Base-by-base conservation (phyloP, 2,329 filamentous ascomycete species). In the Xylariaceae sp. region DNA sequence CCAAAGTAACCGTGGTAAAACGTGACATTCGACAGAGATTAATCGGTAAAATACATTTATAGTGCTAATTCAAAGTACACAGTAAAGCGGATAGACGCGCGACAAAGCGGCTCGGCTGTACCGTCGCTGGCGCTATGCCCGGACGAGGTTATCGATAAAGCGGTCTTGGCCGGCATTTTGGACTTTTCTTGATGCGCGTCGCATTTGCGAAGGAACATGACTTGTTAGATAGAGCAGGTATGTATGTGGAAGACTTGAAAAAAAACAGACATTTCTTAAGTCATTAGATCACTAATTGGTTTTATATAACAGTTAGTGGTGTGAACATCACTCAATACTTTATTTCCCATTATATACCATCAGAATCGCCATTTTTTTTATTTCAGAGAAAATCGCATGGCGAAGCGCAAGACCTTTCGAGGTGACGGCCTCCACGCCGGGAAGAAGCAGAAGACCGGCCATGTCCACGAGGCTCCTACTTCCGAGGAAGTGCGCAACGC, bases 401-500 rank as follows among this genome's bases (percentile, higher is more conserved):
- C 61, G 53, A 72, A 72, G 61, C 70, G 70, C 61, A 72, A 69
- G 51, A 65, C 67, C 11, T 59, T 65, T 23, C 64, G 66, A 39
- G 65, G 61, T 55, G 70, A 71, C 53, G 74, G 73, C 53, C 68
- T 67, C 13, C 77, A 81, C 61, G 75, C 76, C 35, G 74, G 79
- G 23, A 85, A 85, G 71, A 79, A 82, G 63, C 79, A 80, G 62
- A 84, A 82, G 70, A 74, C 81, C n/a, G 66, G 61, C 44, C 67
- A 72, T 59, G 75, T 78, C 4, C 80, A 84, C 64, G 80, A 85
- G 59, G 73, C 79, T 1, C 81, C 83, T 11, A 81, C 83, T 1
- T 81, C 80, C 9, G 85, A 88, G 64, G 82, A 87, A 44, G 79
- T 90, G 51, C 75, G 79, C 53, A 84, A 84, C 44, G 80, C 82